Evolutionary conservation across 768 basidiomycete genomes (phyloP).

Genomic region (Boletus huronensis): DNA sequence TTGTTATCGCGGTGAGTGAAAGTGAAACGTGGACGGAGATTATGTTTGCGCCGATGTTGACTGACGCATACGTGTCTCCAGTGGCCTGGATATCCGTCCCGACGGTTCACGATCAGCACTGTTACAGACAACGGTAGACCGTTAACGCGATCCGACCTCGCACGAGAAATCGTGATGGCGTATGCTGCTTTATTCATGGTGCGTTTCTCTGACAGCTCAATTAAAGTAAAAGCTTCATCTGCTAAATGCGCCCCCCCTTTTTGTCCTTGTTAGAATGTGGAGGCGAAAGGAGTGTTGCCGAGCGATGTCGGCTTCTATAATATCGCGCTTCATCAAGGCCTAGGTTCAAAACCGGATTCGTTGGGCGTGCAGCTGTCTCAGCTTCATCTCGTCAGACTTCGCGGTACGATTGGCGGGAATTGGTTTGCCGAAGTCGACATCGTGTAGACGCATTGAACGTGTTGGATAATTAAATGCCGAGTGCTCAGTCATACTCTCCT

Average conservation of each 20-base stretch:
- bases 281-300: not conserved
- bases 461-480: not conserved
- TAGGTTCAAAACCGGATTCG: not conserved
- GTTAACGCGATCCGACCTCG: slow-evolving; percentile 6
- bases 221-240: not conserved
- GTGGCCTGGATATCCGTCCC: slow-evolving; percentile 9
- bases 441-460: not conserved
- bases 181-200: not conserved
- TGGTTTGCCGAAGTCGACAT: slow-evolving; percentile 15
- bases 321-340: slow-evolving; percentile 13
- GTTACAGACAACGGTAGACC: not conserved
- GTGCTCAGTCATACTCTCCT: not conserved
- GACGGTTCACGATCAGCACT: not conserved
- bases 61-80: not conserved
- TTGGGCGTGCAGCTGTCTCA: slow-evolving; percentile 7
- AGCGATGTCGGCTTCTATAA: not conserved
- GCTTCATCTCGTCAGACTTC: slow-evolving; percentile 6
- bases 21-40: not conserved
- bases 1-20: slow-evolving; percentile 3
- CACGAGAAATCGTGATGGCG: not conserved
- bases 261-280: not conserved
- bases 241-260: not conserved
- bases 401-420: not conserved
- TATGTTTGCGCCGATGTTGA: not conserved
- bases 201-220: not conserved